Conservation (phyloP, 371 early-diverging fungal species). For the Batrachochytrium dendrobatidis region DNA sequence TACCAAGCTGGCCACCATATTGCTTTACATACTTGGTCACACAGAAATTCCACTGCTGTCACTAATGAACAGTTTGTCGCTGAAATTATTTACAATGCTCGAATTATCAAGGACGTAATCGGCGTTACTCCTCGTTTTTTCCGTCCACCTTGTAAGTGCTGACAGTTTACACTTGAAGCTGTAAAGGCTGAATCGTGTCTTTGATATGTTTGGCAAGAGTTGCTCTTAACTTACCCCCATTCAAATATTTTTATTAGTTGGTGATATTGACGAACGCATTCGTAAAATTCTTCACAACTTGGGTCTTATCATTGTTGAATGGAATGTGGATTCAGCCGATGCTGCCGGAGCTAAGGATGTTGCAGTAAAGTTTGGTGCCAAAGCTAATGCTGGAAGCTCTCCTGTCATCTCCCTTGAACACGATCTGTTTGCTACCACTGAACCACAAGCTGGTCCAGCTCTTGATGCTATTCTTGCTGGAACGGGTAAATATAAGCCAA, state of each 20-base stretch:
- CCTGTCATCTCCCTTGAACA: conserved; percentile 19
- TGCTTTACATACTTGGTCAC: conserved; percentile 40
- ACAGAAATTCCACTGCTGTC: conserved; percentile 54
- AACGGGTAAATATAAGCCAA: neutral
- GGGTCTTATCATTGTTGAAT: conserved; percentile 18
- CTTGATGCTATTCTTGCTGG: neutral
- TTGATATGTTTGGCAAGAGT: too few species aligned
- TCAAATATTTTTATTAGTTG: too few species aligned
- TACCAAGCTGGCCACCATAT: conserved; percentile 20
- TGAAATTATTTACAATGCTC: conserved; percentile 38
- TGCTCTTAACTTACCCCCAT: too few species aligned
- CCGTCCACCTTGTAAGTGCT: conserved; percentile 2
- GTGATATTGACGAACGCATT: conserved; percentile 31
- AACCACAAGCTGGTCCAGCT: neutral
- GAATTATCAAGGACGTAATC: neutral
- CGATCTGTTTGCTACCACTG: conserved; percentile 1
- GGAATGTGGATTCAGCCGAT: conserved; percentile 23
- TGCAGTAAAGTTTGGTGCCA: neutral
- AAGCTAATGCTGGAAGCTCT: neutral
- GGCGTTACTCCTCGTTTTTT: neutral
- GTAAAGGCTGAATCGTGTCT: conserved; percentile 5
- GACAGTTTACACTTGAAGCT: too few species aligned
- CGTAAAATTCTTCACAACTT: conserved; percentile 17
- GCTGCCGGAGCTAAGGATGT: neutral
- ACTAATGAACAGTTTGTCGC: conserved; percentile 68